A percentile compares a stretch with the other conserved stretches of the same genome.
These are phyloP conservation scores for Scleroderma citrinum DNA, from an alignment of 768 basidiomycete genomes.

Conservation along the genomic window DNA sequence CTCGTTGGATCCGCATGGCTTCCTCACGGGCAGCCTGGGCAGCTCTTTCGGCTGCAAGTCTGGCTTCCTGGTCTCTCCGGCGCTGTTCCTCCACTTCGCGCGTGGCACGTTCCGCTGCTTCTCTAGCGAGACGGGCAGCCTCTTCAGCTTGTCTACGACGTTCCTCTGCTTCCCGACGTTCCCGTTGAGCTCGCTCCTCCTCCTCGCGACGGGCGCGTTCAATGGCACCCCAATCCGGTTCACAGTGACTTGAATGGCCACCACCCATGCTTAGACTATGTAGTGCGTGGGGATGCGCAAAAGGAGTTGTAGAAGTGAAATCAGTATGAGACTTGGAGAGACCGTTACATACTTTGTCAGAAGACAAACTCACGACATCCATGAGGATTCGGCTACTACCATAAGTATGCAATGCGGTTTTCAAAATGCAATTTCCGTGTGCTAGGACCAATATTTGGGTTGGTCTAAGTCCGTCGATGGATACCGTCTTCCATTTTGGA, in stretches of 20 bases:
- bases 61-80: constrained; percentile 10
- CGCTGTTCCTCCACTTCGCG: constrained; percentile 18
- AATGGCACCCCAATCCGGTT: constrained; percentile 20
- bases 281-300: background rate
- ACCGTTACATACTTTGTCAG: too few relatives aligned
- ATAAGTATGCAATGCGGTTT: too few relatives aligned
- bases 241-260: constrained; percentile 18
- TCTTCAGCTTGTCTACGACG: constrained; percentile 13
- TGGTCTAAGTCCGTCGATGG: too few relatives aligned
- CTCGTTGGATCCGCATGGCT: constrained; percentile 17
- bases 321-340: background rate
- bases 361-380: too few relatives aligned
- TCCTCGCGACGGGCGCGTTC: constrained; percentile 1
- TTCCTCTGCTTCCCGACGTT: constrained; percentile 17
- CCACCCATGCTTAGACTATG: constrained; percentile 17
- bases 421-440: too few relatives aligned
- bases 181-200: constrained; percentile 12
- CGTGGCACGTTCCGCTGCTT: constrained; percentile 17
- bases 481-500: too few relatives aligned
- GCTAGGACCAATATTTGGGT: too few relatives aligned
- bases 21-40: constrained; percentile 19
- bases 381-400: too few relatives aligned
- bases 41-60: constrained; percentile 17
- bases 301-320: background rate
- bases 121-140: constrained; percentile 14